A percentile compares a stretch with the other conserved stretches of the same genome.
These are phyloP conservation scores for Pseudocercospora pini-densiflorae DNA, from an alignment of 2,329 filamentous ascomycete species.

Conservation along the genomic window DNA sequence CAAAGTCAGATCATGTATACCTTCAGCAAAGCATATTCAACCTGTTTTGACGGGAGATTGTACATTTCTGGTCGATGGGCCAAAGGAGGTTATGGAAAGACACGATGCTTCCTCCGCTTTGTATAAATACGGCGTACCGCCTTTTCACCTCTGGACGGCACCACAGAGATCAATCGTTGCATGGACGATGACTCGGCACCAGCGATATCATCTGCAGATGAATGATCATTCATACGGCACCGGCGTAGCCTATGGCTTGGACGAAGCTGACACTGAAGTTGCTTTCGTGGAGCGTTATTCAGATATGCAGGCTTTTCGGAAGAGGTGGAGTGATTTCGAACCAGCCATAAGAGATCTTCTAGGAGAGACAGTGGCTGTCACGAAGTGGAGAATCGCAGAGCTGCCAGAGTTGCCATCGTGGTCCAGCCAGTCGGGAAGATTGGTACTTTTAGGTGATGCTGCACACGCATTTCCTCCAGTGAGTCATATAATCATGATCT, in stretches of 20 bases:
- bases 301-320: conserved; percentile 10
- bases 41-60: conserved; percentile 14
- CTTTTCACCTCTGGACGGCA: conserved; percentile 17
- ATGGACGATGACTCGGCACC: conserved; percentile 18
- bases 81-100: conserved; percentile 8
- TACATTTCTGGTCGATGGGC: conserved; percentile 16
- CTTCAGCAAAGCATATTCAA: not conserved
- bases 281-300: not conserved
- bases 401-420: conserved; percentile 17
- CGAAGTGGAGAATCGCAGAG: conserved; percentile 17
- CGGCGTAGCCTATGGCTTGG: conserved; percentile 4
- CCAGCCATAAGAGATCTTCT: conserved; percentile 13
- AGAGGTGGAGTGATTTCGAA: conserved; percentile 15
- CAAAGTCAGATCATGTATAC: conserved; percentile 1
- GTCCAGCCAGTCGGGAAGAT: conserved; percentile 11
- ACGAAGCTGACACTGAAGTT: not conserved
- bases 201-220: conserved; percentile 17
- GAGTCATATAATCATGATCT: not conserved
- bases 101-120: conserved; percentile 4
- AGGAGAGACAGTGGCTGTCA: conserved; percentile 3
- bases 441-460: conserved; percentile 18
- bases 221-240: conserved; percentile 15
- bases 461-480: conserved; percentile 19
- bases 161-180: conserved; percentile 15
- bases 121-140: conserved; percentile 9